Evolutionary conservation across 2,329 filamentous ascomycete species (phyloP).

Genomic region (Hymenoscyphus albidus): DNA sequence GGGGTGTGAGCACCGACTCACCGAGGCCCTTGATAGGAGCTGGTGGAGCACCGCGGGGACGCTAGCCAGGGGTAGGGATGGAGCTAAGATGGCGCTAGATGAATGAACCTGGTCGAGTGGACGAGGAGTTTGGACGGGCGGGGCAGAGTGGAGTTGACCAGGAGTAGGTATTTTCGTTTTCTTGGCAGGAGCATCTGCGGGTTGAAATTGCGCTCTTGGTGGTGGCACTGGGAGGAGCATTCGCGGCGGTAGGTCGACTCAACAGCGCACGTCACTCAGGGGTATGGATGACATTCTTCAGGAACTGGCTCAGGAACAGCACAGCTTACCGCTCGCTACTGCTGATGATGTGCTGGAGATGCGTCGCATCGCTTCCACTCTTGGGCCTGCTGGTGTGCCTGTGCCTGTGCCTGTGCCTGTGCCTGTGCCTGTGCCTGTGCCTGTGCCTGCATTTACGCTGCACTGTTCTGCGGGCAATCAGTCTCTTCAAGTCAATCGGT

Average conservation of each 20-base stretch:
- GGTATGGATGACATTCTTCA: not conserved
- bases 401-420: not conserved
- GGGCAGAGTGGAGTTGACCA: not conserved
- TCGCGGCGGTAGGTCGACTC: no score
- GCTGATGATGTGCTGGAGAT: not conserved
- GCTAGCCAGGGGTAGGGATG: not conserved
- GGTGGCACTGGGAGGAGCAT: not conserved
- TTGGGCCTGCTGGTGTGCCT: not conserved
- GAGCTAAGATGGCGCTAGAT: not conserved
- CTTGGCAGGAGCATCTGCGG: not conserved
- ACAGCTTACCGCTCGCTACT: not conserved
- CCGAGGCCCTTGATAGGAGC: not conserved
- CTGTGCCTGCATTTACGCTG: not conserved
- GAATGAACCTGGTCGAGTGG: not conserved
- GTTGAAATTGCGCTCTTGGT: not conserved
- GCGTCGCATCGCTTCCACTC: not conserved
- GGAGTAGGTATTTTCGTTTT: not conserved
- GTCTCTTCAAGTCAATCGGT: not conserved
- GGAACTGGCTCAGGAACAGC: not conserved
- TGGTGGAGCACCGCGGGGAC: not conserved
- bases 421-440: not conserved
- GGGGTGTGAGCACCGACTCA: not conserved
- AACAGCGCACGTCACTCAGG: not conserved
- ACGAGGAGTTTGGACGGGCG: not conserved
- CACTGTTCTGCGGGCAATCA: not conserved